These are phyloP conservation scores for Ceratobasidium sp. DNA, from an alignment of 1,284 basidiomycete genomes.

Conservation along the genomic window DNA sequence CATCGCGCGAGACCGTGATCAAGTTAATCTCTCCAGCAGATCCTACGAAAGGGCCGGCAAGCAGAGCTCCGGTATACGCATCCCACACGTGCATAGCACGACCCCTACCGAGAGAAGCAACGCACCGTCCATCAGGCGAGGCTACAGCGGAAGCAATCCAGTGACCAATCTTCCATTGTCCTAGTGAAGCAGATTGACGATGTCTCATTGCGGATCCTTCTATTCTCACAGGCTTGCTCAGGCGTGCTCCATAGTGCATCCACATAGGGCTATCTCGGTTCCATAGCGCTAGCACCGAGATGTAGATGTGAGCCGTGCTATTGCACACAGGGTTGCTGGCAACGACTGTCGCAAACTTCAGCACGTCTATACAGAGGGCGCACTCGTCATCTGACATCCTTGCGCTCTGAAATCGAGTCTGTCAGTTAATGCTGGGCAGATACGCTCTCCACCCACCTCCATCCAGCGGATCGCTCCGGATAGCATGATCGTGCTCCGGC, in stretches of 20 bases:
- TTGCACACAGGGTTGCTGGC: neutral
- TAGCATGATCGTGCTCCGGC: neutral
- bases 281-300: conserved; percentile 18
- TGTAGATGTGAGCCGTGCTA: conserved; percentile 35
- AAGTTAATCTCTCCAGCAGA: neutral
- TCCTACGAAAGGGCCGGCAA: neutral
- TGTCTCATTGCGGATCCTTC: neutral
- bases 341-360: neutral
- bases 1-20: neutral
- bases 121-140: neutral
- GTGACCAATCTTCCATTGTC: neutral
- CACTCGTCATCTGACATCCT: neutral
- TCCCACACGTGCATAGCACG: neutral
- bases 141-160: neutral
- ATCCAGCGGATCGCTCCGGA: neutral
- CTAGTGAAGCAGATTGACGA: neutral
- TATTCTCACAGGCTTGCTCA: neutral
- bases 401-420: neutral
- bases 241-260: neutral
- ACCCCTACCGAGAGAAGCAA: neutral
- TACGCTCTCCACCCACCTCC: neutral
- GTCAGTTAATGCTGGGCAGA: neutral
- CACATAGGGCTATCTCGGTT: neutral
- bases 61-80: neutral
- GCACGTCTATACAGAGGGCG: neutral